These are phyloP conservation scores for Leccinum variabile DNA, from an alignment of 1,284 basidiomycete genomes.

Conservation along the genomic window DNA sequence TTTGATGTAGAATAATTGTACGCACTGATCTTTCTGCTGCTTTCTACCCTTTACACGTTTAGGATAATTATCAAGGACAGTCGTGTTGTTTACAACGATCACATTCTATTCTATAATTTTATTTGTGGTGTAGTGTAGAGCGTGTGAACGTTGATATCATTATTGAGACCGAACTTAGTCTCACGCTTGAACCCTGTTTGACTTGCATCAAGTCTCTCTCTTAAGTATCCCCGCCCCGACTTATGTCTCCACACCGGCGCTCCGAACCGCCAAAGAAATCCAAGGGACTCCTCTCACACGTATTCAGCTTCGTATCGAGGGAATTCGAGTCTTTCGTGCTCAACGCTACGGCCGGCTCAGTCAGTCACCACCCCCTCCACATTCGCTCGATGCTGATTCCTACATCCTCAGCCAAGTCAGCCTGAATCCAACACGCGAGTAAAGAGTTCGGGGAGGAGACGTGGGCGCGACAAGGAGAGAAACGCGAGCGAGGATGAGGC, in stretches of 20 bases:
- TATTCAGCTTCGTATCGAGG: constrained; percentile 66
- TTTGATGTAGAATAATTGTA: constrained; percentile 15
- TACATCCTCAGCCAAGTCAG: constrained; percentile 18
- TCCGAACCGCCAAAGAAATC: constrained; percentile 4
- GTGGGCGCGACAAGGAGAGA: constrained; percentile 8
- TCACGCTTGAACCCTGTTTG: constrained; percentile 12
- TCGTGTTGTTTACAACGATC: constrained; percentile 7
- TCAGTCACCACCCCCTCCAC: constrained; percentile 15
- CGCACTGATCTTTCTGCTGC: constrained; percentile 9
- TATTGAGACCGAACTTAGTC: constrained; percentile 19
- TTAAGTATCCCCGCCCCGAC: too few relatives aligned
- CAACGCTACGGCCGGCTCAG: constrained; percentile 51
- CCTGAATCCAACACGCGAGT: constrained; percentile 9
- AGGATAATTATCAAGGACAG: constrained; percentile 16
- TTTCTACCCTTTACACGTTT: constrained; percentile 11
- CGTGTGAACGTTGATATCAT: too few relatives aligned
- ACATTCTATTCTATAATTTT: constrained; percentile 12
- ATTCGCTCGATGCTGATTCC: constrained; percentile 8
- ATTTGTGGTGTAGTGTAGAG: constrained; percentile 10
- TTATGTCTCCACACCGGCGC: too few relatives aligned
- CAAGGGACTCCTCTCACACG: constrained; percentile 57
- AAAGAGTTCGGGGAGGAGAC: constrained; percentile 11
- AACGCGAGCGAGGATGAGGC: constrained; percentile 19
- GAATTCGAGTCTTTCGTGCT: constrained; percentile 70
- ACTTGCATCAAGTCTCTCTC: not conserved